A percentile compares a stretch with the other conserved stretches of the same genome.
These are phyloP conservation scores for Spiromastix sp. DNA, from an alignment of 2,329 filamentous ascomycete genomes.

Conservation along the genomic window DNA sequence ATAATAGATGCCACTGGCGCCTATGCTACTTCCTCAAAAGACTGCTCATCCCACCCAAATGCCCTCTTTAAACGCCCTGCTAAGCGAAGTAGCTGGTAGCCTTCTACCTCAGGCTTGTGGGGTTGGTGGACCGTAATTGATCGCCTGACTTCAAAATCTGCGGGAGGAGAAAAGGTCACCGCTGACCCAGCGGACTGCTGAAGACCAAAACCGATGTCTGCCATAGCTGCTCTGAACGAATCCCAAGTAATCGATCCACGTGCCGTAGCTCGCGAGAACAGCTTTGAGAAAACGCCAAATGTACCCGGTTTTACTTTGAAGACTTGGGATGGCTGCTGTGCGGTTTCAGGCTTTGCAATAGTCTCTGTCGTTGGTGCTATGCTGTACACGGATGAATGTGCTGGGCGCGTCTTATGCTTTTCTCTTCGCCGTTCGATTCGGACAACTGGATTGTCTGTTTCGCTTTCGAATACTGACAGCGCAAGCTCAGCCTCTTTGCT, in stretches of 20 bases:
- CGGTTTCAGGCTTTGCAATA: not conserved
- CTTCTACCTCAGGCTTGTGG: not conserved
- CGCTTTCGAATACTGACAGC: not conserved
- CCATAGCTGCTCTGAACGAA: conserved; percentile 33
- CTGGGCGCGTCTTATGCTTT: conserved; percentile 36
- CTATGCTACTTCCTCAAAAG: too few relatives aligned
- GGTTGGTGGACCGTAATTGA: not conserved
- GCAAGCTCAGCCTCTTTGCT: conserved; percentile 10
- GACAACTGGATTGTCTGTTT: conserved; percentile 10
- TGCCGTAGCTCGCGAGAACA: conserved; percentile 17
- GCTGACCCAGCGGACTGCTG: conserved; percentile 33
- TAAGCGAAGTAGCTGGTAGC: not conserved
- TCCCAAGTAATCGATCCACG: conserved; percentile 16
- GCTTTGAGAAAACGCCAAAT: conserved; percentile 27
- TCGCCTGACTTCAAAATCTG: not conserved
- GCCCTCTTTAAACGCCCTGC: conserved; percentile 3
- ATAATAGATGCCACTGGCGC: too few relatives aligned
- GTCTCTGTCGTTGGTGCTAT: conserved; percentile 11
- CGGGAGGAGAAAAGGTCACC: conserved; percentile 20
- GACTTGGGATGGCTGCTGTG: conserved; percentile 4
- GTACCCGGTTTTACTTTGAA: conserved; percentile 32
- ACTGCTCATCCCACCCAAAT: conserved; percentile 5
- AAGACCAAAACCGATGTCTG: conserved; percentile 33
- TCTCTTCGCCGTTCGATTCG: conserved; percentile 25
- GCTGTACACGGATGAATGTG: conserved; percentile 28